Evolutionary conservation across 140 eudicot species (phyloP), one percentile per base, ranked within the genome.

Genomic region (Oenanthe javanica): DNA sequence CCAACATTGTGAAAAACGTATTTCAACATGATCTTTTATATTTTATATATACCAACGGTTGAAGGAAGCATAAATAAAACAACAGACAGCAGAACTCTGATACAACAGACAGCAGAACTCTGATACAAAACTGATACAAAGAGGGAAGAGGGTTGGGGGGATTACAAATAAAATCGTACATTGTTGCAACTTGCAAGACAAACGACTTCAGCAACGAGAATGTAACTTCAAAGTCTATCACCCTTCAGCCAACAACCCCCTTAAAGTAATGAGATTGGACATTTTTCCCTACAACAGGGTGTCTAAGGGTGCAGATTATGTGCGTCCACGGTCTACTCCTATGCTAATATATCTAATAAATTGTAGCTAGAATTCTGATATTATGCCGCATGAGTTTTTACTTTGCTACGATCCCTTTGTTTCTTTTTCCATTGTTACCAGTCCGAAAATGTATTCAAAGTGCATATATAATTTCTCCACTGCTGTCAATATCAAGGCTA

Each of bases 401-500:
- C 45, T 59, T 61, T 63, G 81, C 76, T 11, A 74, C 70, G 19
- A 76, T 43, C 31, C 72, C 25, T 7, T 57, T 61, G 74, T 45
- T 74, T 23, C 52, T 25, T 49, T 23, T 27, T 50, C 47, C 47
- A 19, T 59, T 72, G 9, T 40, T 15, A 19, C 13, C 51, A 7
- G 46, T 43, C 23, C 4, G 64, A 27, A 78, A 61, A 15, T n/a
- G 66, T 50, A 7, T 42, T 85, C 84, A 91, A 40, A 88, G 79
- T 16, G 94, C 94, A 31, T 89, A 89, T 82, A 93, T 85, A 76
- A 92, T 79, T 88, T 92, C 97, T 2, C 97, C 96, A 51, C 96
- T 92, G 87, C 93, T 87, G 61, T 92, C 97, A 18, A 87, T 80
- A 83, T 87, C 94, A 14, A 91, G 91, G 84, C 89, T 96, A 77